Evolutionary conservation across 371 early-diverging fungal genomes (phyloP), one percentile per base, ranked within the genome.

Genomic region (Apophysomyces elegans): DNA sequence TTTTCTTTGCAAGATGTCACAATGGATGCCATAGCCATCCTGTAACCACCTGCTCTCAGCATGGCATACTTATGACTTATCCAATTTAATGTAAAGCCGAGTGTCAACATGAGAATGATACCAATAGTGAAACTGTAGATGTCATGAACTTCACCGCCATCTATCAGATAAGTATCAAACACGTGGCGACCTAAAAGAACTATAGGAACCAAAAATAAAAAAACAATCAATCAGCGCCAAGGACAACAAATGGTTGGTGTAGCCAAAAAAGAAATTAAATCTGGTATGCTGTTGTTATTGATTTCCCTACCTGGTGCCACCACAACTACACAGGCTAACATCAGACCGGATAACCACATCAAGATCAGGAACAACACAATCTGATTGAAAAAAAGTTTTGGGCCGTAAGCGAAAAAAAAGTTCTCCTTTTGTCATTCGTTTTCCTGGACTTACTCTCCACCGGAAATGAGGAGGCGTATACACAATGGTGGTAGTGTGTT

Each of bases 391-490:
- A 26, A 26, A 26, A 26, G 0, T 0, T 2, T 26, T 26, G 32
- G 32, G 32, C 32, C 3, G 32, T 26, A 26, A 26, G 32, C 1
- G 32, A 26, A 26, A 26, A 26, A 26, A 26, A 26, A 26, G 2
- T 26, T 26, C 32, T 3, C 32, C 32, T 2, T 26, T 26, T 26
- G 32, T 2, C 32, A 0, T 26, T 26, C 2, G 32, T 26, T 2
- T 26, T 26, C 32, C 32, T 26, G 2, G 32, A 21, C 54, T 50
- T 50, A 50, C 54, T 21, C 54, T 50, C n/a, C 54, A 18, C 21
- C 21, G 54, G 50, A 90, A 85, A 16, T 71, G 71, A 0, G 86
- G 81, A 16, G 92, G 92, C 5, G 83, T 74, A 62, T 88, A 88
- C 0, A 91, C 81, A 37, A 91, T 71, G 35, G 75, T 72, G 0